Evolutionary conservation across 306 rosid species (phyloP), one percentile per base, ranked within the genome.

Genomic region (Hippophae tibetana): DNA sequence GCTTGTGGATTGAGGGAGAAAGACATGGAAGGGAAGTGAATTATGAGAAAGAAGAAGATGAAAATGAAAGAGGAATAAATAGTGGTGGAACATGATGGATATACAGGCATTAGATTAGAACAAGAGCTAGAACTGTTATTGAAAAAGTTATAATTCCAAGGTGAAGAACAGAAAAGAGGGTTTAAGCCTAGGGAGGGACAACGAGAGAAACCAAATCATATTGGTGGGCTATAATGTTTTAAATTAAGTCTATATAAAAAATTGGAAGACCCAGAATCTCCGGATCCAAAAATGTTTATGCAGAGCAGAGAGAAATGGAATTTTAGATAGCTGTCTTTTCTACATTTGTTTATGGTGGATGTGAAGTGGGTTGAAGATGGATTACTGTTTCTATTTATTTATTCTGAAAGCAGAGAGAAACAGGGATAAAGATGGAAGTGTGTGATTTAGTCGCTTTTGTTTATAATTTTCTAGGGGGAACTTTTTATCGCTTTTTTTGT

Each of bases 241-340:
- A 49, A 61, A 62, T 10, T 54, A 59, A 42, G n/a, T 18, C 7
- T 63, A 56, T 56, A 52, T 52, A 61, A 63, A 54, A 75, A 42
- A 47, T 71, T 52, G 59, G 80, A 73, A 73, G 72, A 71, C 78
- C 86, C 86, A 75, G 81, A 85, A 85, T 81, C 86, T 79, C 84
- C 79, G 87, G 98, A 90, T 90, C 98, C 95, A 83, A 87, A 84
- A 81, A 85, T 85, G 93, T 76, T 75, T 63, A 67, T 63, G 74
- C 75, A 75, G 69, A 74, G 74, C 75, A 75, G 69, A 74, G 80
- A 67, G 84, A 67, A 69, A 68, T 79, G 86, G 86, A 85, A 79
- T 74, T 76, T 81, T 76, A 61, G 81, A 75, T 69, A 68, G 76
- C 31, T 82, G 69, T 79, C 76, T 74, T 60, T 70, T 68, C 53